Evolutionary conservation across 768 basidiomycete species (phyloP).

Genomic region (Agaricus sinodeliciosus): DNA sequence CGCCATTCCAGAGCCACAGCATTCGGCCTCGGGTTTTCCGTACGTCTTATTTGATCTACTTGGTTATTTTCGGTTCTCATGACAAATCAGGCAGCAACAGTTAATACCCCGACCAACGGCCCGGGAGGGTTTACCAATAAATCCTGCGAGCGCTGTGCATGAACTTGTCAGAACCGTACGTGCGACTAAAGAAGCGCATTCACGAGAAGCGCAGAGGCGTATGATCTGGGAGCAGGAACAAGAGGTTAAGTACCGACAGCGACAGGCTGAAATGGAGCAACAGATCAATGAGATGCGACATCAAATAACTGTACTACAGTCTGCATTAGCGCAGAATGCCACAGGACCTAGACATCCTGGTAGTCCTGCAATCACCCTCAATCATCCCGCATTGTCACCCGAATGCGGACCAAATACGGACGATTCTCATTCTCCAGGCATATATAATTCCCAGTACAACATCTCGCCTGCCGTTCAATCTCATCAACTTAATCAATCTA

Average conservation of each 20-base stretch:
- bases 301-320: constrained; percentile 13
- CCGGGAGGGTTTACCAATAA: neutral
- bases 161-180: constrained; percentile 54
- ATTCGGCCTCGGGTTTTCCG: constrained; percentile 28
- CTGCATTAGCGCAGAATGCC: constrained; percentile 6
- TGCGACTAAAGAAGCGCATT: constrained; percentile 53
- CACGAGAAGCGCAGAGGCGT: constrained; percentile 52
- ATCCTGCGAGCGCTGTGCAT: constrained; percentile 39
- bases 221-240: constrained; percentile 66
- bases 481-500: constrained; percentile 24
- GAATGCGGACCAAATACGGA: constrained; percentile 8
- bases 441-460: constrained; percentile 24
- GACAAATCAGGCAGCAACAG: constrained; percentile 8
- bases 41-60: constrained; percentile 19
- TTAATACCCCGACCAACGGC: constrained; percentile 11
- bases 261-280: constrained; percentile 8
- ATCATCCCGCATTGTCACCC: neutral
- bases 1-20: constrained; percentile 43
- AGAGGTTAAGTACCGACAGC: constrained; percentile 26
- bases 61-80: neutral
- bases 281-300: constrained; percentile 14
- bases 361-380: neutral
- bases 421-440: constrained; percentile 12
- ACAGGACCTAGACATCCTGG: neutral
- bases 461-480: constrained; percentile 22